Percentiles rank a stretch among this genome's conserved stretches.
phyloP scores from a whole-genome alignment of 1,284 basidiomycete species.

The Takashimella tepidaria region DNA sequence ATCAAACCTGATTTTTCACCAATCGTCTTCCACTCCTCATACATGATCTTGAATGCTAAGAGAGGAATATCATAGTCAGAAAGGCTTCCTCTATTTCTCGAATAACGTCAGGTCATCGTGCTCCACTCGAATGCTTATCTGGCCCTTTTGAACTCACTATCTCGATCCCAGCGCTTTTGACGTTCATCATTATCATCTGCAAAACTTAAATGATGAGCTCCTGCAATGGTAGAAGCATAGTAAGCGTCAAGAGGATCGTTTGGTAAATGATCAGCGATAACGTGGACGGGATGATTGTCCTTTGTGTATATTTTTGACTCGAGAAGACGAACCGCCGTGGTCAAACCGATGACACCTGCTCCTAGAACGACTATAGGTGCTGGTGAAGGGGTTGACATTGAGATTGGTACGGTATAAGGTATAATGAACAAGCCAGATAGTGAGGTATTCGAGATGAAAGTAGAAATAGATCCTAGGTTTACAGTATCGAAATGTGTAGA shows the following conservation, averaged over 20 bases:
- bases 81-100: no score
- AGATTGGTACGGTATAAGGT: no score
- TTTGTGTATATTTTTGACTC: constrained; percentile 15
- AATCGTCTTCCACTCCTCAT: constrained; percentile 28
- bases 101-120: not conserved
- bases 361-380: constrained; percentile 38
- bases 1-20: constrained; percentile 39
- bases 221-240: constrained; percentile 41
- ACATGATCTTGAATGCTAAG: constrained; percentile 36
- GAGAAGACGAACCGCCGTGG: constrained; percentile 39
- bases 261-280: constrained; percentile 40
- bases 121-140: no score
- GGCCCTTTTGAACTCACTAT: no score
- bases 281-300: constrained; percentile 21
- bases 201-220: constrained; percentile 47
- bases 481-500: no score
- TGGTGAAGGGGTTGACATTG: not conserved
- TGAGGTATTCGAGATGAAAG: no score
- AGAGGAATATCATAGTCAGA: no score
- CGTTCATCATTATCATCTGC: constrained; percentile 38
- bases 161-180: constrained; percentile 35
- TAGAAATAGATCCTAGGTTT: no score
- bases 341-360: constrained; percentile 43
- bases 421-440: no score
- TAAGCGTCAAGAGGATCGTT: constrained; percentile 31